Evolutionary conservation across 257 asterid genomes (phyloP).

Genomic region (Rauvolfia tetraphylla): DNA sequence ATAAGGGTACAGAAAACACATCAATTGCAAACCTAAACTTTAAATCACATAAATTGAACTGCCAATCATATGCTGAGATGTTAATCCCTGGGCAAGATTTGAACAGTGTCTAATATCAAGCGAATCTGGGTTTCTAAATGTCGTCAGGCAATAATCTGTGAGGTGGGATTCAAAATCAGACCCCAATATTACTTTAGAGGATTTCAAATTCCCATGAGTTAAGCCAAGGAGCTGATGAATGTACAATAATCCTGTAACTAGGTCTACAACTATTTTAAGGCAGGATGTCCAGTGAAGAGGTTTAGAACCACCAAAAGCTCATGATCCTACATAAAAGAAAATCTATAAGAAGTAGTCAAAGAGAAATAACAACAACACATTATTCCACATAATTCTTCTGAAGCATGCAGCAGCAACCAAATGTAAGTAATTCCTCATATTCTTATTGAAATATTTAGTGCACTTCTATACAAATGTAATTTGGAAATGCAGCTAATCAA

Average conservation of each 20-base stretch:
- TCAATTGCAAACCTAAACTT: slow-evolving; percentile 3
- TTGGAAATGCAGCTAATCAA: not conserved
- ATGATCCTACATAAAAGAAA: slow-evolving; percentile 50
- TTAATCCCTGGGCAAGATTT: slow-evolving; percentile 83
- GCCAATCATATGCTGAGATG: slow-evolving; percentile 53
- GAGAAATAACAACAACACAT: not conserved
- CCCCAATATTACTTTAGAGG: slow-evolving; percentile 80
- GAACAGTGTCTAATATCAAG: slow-evolving; percentile 84
- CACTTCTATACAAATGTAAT: too few species aligned
- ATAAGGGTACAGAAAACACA: too few species aligned
- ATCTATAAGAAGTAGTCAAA: not conserved
- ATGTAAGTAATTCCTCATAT: not conserved
- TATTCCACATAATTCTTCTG: too few species aligned
- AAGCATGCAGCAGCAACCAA: not conserved
- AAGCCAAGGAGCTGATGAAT: slow-evolving; percentile 88
- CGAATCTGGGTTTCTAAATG: slow-evolving; percentile 60
- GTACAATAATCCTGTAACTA: slow-evolving; percentile 73
- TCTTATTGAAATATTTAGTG: not conserved
- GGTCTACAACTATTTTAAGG: slow-evolving; percentile 89
- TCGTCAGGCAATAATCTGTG: slow-evolving; percentile 74
- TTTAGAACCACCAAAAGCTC: slow-evolving; percentile 84
- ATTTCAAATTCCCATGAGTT: slow-evolving; percentile 85
- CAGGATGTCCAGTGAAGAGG: slow-evolving; percentile 99
- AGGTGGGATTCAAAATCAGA: slow-evolving; percentile 94
- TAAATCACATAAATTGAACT: not conserved